A percentile compares a stretch with the other conserved stretches of the same genome.
phyloP scores from a whole-genome alignment of 768 basidiomycete genomes.

The Gymnopilus junonius region DNA sequence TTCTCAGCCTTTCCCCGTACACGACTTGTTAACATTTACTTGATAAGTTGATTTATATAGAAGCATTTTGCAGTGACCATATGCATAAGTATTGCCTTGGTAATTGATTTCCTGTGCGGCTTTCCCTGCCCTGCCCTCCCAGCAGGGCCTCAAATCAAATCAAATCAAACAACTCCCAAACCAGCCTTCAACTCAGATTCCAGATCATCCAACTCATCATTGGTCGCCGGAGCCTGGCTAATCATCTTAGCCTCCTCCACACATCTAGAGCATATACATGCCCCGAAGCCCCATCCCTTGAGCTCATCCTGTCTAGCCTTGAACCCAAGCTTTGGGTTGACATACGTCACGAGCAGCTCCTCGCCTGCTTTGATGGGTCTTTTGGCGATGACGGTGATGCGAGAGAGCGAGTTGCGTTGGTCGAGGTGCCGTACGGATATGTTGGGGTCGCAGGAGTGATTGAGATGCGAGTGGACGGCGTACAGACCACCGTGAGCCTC shows the following conservation, averaged over 20 bases:
- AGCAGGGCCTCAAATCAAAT: background rate
- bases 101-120: background rate
- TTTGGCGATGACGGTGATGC: slow-evolving; percentile 77
- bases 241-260: slow-evolving; percentile 54
- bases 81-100: background rate
- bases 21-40: background rate
- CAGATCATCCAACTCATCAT: slow-evolving; percentile 48
- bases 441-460: slow-evolving; percentile 85
- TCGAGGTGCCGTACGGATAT: slow-evolving; percentile 79
- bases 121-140: background rate
- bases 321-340: slow-evolving; percentile 62
- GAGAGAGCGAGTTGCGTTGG: slow-evolving; percentile 65
- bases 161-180: slow-evolving; percentile 50
- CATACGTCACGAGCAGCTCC: slow-evolving; percentile 81
- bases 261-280: slow-evolving; percentile 74
- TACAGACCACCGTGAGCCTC: slow-evolving; percentile 90
- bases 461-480: slow-evolving; percentile 83
- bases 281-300: slow-evolving; percentile 76
- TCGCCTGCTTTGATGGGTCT: slow-evolving; percentile 67
- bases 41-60: background rate
- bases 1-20: background rate
- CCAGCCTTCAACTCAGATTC: slow-evolving; percentile 68
- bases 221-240: slow-evolving; percentile 30
- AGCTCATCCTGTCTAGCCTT: slow-evolving; percentile 55
- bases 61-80: background rate